Conservation (phyloP, 805 yeast genomes). For the Wickerhamomyces rabaulensis region DNA sequence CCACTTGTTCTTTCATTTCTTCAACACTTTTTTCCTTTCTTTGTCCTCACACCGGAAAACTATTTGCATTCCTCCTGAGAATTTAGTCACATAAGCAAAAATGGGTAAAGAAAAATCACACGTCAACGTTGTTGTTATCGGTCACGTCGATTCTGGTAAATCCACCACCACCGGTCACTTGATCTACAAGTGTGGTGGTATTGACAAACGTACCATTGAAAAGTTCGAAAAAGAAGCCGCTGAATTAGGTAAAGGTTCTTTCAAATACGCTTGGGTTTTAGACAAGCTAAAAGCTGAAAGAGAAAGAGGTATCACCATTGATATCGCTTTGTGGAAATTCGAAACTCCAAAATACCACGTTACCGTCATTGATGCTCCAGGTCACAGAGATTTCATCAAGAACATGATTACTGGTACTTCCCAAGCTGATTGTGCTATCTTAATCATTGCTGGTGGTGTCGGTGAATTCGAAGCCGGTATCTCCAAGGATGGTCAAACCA, state of each 20-base stretch:
- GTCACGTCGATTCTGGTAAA: slow-evolving; percentile 99
- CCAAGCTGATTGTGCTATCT: slow-evolving; percentile 91
- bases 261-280: slow-evolving; percentile 97
- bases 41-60: slow-evolving; percentile 34
- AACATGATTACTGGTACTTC: slow-evolving; percentile 95
- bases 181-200: slow-evolving; percentile 99
- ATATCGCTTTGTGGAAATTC: slow-evolving; percentile 93
- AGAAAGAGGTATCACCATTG: slow-evolving; percentile 96
- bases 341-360: slow-evolving; percentile 92
- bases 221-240: slow-evolving; percentile 98
- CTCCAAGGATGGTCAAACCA: slow-evolving; percentile 93
- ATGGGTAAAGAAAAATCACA: slow-evolving; percentile 37
- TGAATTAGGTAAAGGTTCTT: slow-evolving; percentile 96
- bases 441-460: slow-evolving; percentile 87
- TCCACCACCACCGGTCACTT: slow-evolving; percentile 99
- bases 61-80: slow-evolving; percentile 32
- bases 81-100: slow-evolving; percentile 8
- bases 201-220: slow-evolving; percentile 97
- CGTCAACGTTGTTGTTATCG: slow-evolving; percentile 99
- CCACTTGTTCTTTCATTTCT: slow-evolving; percentile 5
- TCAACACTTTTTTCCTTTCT: slow-evolving; percentile 10
- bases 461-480: slow-evolving; percentile 97
- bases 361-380: slow-evolving; percentile 92
- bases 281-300: slow-evolving; percentile 96
- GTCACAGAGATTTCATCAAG: slow-evolving; percentile 96